Conservation (phyloP, 257 asterid genomes). For the Lycium barbarum region DNA sequence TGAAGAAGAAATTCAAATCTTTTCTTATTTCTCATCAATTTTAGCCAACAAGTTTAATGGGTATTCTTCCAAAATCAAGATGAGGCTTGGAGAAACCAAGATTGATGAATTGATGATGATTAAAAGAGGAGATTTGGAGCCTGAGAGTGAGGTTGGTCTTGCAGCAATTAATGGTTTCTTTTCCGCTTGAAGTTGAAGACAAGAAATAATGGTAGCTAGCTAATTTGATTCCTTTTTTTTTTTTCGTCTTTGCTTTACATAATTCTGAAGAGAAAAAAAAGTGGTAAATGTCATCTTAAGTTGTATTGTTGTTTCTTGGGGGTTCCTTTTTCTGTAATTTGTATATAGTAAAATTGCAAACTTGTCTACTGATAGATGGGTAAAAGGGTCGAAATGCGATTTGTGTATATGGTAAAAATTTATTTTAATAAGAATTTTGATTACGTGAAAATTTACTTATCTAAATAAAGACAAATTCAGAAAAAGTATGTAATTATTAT, state of each 20-base stretch:
- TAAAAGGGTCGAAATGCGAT: too few relatives aligned
- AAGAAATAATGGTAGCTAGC: background rate
- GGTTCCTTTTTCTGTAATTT: background rate
- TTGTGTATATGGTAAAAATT: too few relatives aligned
- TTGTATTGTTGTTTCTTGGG: background rate
- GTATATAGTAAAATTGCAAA: too few relatives aligned
- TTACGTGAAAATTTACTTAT: too few relatives aligned
- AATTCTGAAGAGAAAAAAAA: background rate
- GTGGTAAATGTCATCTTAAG: background rate
- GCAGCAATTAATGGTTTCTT: conserved; percentile 65
- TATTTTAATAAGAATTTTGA: too few relatives aligned
- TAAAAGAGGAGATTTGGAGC: conserved; percentile 37
- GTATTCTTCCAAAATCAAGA: conserved; percentile 48
- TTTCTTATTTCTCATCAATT: conserved; percentile 50
- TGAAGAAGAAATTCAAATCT: conserved; percentile 52
- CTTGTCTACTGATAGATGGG: too few relatives aligned
- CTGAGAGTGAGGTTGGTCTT: conserved; percentile 49
- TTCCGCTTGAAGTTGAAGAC: conserved; percentile 53
- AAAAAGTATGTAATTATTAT: too few relatives aligned
- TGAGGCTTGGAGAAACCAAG: conserved; percentile 25
- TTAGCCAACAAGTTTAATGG: conserved; percentile 41
- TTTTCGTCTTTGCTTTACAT: background rate
- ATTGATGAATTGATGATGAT: background rate
- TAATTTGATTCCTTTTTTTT: background rate
- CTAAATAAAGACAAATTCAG: too few relatives aligned